Base-by-base conservation (phyloP, 768 basidiomycete genomes). In the Kwoniella heveanensis region DNA sequence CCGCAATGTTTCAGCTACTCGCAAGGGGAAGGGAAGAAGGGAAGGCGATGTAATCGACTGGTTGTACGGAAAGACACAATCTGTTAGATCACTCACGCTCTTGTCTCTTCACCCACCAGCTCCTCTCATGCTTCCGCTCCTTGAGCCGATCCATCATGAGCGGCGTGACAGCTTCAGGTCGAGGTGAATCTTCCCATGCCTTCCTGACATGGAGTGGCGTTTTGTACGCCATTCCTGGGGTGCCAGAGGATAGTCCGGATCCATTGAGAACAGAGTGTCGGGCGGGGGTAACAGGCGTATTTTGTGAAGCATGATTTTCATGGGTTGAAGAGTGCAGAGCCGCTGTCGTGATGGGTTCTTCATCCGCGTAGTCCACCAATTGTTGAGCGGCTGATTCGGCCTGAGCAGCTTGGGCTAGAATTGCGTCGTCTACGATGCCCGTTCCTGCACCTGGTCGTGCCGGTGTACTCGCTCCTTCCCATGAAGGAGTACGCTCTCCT, bases 351-450 rank as follows among this genome's bases (percentile, higher is more conserved):
- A 22, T n/a, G 13, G 61, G 29, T 30, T 59, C 60, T 32, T 73
- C 71, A 13, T 87, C 88, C 51, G 91, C 90, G 15, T 95, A 84
- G 77, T 96, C 94, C 39, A 95, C 77, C 26, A 97, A 81, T 53
- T 91, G 85, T 76, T 91, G 88, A 0, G 94, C 94, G 8, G 92
- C 90, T 74, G 91, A 92, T 77, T 93, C 91, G 0, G 94, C 94
- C 76, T 96, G 94, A 70, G 90, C 90, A 1, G 94, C 93, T 56
- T 90, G 86, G 1, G 90, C 90, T 48, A 88, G 85, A 69, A 95
- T 79, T 29, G 88, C 91, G 74, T 95, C 93, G 73, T 94, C 92
- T 3, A 93, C 82, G 50, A 81, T 82, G 54, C 58, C 50, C 3
- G 48, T 22, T 10, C 39, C 61, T 10, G 25, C 17, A 17, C 39